Conservation (phyloP, 2,329 filamentous ascomycete genomes). For the Acrocalymma vagum region DNA sequence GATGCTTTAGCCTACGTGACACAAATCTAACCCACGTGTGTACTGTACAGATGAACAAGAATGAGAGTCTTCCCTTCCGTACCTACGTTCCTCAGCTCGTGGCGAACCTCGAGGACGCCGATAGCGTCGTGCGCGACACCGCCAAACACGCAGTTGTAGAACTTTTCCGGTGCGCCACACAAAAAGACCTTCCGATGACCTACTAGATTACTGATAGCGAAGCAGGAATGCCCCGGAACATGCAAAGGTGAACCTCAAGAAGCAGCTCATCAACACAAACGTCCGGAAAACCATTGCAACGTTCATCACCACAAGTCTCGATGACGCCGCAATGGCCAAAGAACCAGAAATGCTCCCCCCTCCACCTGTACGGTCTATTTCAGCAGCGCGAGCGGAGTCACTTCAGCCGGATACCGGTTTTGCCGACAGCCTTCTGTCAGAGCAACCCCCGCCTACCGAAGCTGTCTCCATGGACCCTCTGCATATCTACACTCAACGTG, state of each 20-base stretch:
- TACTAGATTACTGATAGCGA: slow-evolving; percentile 21
- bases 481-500: slow-evolving; percentile 83
- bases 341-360: slow-evolving; percentile 35
- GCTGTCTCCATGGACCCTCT: slow-evolving; percentile 78
- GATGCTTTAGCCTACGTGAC: slow-evolving; percentile 3
- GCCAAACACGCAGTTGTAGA: slow-evolving; percentile 87
- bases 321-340: slow-evolving; percentile 65
- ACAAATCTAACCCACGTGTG: slow-evolving; percentile 19
- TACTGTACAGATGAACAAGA: slow-evolving; percentile 74
- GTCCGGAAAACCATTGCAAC: slow-evolving; percentile 87
- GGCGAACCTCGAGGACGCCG: slow-evolving; percentile 87
- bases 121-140: slow-evolving; percentile 83
- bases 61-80: slow-evolving; percentile 81
- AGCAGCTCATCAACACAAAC: slow-evolving; percentile 82
- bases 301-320: slow-evolving; percentile 80
- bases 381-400: slow-evolving; percentile 42
- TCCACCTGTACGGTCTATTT: slow-evolving; percentile 33
- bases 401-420: slow-evolving; percentile 54
- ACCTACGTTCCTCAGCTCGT: slow-evolving; percentile 84
- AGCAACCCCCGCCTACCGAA: slow-evolving; percentile 71
- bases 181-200: not conserved
- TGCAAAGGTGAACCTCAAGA: slow-evolving; percentile 89
- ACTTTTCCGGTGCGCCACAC: slow-evolving; percentile 73
- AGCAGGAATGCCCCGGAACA: slow-evolving; percentile 76
- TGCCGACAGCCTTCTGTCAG: slow-evolving; percentile 52